Evolutionary conservation across 345 rosid genomes (phyloP), one percentile per base, ranked within the genome.

Genomic region (Bruguiera sexangula): DNA sequence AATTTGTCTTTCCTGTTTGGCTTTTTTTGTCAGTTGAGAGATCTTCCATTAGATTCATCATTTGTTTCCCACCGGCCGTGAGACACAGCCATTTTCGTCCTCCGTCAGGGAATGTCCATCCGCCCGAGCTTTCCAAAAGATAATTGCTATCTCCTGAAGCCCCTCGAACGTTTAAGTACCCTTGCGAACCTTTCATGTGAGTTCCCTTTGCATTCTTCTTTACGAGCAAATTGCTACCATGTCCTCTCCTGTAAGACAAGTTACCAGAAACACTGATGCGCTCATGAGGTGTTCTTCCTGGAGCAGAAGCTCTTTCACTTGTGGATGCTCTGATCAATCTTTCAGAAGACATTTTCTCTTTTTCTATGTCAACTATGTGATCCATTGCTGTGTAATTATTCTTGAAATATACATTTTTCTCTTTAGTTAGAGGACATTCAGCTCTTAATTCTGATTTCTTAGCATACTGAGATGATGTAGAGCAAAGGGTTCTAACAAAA

Each of bases 91-190:
- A 60, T 61, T 75, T 83, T 50, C 80, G 75, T 71, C 80, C 76
- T 71, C 82, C 89, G 62, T 79, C 85, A 1, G 92, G 89, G 65
- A 85, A 94, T 74, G 89, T 84, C 98, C 98, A 89, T 59, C 78
- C 82, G 32, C 85, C 84, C 19, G 85, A 72, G 63, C 60, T 60
- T 65, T 77, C 80, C 37, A 59, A 66, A 30, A 72, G 60, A 75
- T 68, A 63, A 31, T 32, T 62, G n/a, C 69, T 62, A 53, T 73
- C 62, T 63, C 76, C 60, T 60, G 76, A 72, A 65, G 53, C 51
- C 56, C 76, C 80, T 74, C 62, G 70, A 70, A 65, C 69, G 18
- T 63, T 71, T 21, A 66, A 39, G 50, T 43, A 62, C 53, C 76
- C 68, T 24, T 67, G 72, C 39, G 73, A 74, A 69, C 55, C 74